phyloP scores from a whole-genome alignment of 768 basidiomycete species.

The Nidularia sp. region DNA sequence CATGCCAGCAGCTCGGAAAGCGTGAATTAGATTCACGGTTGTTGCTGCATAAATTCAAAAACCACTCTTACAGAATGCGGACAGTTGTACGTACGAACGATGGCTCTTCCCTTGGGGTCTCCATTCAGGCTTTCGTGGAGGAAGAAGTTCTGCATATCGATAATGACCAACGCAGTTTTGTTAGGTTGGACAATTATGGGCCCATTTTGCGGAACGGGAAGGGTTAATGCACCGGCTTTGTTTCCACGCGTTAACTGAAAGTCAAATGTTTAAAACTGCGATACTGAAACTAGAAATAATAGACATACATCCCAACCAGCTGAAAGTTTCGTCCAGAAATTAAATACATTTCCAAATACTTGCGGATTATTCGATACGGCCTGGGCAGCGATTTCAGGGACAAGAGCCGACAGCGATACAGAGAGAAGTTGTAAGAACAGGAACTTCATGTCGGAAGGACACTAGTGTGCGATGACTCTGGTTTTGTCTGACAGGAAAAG shows the following conservation, averaged over 20 bases:
- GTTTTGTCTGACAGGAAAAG: background rate
- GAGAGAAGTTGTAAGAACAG: background rate
- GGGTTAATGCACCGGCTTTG: conserved; percentile 14
- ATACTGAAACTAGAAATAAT: background rate
- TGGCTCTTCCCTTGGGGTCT: conserved; percentile 22
- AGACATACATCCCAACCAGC: conserved; percentile 20
- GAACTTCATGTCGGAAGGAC: background rate
- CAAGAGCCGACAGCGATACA: background rate
- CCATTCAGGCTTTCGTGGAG: conserved; percentile 22
- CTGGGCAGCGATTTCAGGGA: background rate
- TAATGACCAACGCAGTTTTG: conserved; percentile 26
- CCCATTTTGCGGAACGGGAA: conserved; percentile 18
- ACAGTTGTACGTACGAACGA: conserved; percentile 18
- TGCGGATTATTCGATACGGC: conserved; percentile 4
- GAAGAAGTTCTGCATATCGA: conserved; percentile 31
- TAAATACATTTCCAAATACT: conserved; percentile 22
- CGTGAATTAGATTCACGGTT: conserved; percentile 22
- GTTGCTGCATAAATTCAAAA: conserved; percentile 11
- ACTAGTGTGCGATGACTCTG: background rate
- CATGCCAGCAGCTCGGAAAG: conserved; percentile 23
- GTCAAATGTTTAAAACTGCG: background rate
- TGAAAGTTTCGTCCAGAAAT: conserved; percentile 21
- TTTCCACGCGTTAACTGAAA: conserved; percentile 23
- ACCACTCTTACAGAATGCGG: background rate
- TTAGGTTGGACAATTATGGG: conserved; percentile 22